Base-by-base conservation (phyloP, 2,329 filamentous ascomycete species). In the Curvularia spicifera region DNA sequence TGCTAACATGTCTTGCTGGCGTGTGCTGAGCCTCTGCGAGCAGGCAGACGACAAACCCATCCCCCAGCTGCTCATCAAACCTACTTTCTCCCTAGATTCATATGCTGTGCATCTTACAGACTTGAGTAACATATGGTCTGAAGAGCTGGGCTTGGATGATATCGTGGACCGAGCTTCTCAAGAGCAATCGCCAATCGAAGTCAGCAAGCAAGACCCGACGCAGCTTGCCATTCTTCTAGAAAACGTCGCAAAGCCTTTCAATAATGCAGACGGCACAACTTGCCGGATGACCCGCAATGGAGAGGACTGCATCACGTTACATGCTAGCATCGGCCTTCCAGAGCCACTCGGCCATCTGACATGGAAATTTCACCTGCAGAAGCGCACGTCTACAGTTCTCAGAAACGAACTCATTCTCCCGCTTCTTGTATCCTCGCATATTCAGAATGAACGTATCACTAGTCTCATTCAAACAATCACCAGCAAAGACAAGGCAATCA, bases 61-160 rank as follows among this genome's bases (percentile, higher is more conserved):
- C 5, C 89, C 89, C 10, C 79, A 83, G 37, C 81, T 93, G 7
- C 80, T 93, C 33, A 80, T 90, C 43, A 89, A 89, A 60, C 79
- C 84, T 20, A 70, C 75, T 28, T 87, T 89, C 68, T 78, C 78
- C 5, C 51, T 79, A 15, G 76, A 82, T 46, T 83, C 85, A 10
- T 93, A 93, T 77, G 82, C 79, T 1, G 73, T 93, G 28, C 82
- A 85, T 57, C 71, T 94, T 39, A 91, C 89, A 2, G 91, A 94
- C 71, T 81, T 93, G 58, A 87, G 84, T 70, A 84, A 87, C 64
- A 79, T 93, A n/a, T 95, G 91, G 91, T 78, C 80, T 26, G 90
- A 93, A 76, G 81, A 75, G 8, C 77, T 93, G 22, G 83, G 87
- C 55, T 80, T 85, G 22, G 81, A 80, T n/a, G 81, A 80, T 10